phyloP scores from a whole-genome alignment of 192 early-diverging fungal genomes.

The Coemansia sp. region DNA sequence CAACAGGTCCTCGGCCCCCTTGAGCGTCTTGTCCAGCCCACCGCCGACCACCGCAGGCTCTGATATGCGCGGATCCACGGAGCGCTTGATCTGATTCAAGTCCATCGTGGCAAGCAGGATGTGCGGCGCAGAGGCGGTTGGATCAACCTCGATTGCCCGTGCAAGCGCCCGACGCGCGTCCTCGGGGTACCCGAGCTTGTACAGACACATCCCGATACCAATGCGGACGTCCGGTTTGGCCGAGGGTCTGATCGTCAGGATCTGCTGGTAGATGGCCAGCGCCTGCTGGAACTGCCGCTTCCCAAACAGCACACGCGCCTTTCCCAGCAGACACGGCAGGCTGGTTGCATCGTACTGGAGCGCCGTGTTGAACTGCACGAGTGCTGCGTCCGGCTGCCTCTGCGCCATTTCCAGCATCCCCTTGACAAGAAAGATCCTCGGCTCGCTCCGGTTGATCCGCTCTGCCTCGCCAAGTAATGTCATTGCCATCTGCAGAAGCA shows the following conservation, averaged over 20 bases:
- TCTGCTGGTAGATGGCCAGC: constrained; percentile 74
- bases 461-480: constrained; percentile 76
- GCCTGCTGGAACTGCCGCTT: constrained; percentile 68
- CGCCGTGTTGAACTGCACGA: constrained; percentile 56
- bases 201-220: constrained; percentile 85
- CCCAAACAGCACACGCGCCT: constrained; percentile 62
- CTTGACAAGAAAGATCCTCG: constrained; percentile 72
- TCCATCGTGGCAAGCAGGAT: constrained; percentile 76
- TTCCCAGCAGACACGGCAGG: constrained; percentile 60
- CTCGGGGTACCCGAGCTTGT: constrained; percentile 65
- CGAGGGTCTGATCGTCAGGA: constrained; percentile 62
- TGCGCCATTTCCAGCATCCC: constrained; percentile 56
- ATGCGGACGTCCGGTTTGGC: constrained; percentile 71
- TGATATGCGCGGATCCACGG: constrained; percentile 21
- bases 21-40: neutral
- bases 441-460: constrained; percentile 66
- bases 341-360: constrained; percentile 41
- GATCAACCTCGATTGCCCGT: constrained; percentile 68
- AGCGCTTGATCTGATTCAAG: constrained; percentile 69
- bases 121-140: constrained; percentile 67
- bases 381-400: constrained; percentile 38
- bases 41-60: constrained; percentile 11
- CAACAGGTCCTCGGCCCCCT: constrained; percentile 4
- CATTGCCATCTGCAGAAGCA: constrained; percentile 68
- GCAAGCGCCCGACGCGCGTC: constrained; percentile 73